These are phyloP conservation scores for Coemansia sp. DNA, from an alignment of 192 early-diverging fungal species.

Conservation along the genomic window DNA sequence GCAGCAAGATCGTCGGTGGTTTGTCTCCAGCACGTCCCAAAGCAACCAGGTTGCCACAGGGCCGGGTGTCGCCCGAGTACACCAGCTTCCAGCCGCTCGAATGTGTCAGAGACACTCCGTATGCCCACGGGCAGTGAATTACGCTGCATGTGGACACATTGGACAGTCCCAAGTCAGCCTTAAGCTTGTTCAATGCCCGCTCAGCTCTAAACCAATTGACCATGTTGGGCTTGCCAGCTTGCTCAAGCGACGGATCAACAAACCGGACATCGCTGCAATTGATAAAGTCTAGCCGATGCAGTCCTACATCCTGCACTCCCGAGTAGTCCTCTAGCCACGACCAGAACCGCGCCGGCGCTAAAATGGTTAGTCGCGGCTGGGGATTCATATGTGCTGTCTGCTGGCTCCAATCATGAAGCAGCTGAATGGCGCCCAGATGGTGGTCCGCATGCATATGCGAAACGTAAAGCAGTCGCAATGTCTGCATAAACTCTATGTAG, in stretches of 20 bases:
- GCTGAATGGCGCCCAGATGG: conserved; percentile 77
- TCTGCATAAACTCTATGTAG: conserved; percentile 54
- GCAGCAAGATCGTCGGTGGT: conserved; percentile 70
- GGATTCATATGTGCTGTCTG: conserved; percentile 33
- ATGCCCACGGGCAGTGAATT: conserved; percentile 80
- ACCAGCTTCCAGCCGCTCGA: conserved; percentile 72
- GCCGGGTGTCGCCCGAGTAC: conserved; percentile 94
- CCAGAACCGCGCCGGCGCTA: conserved; percentile 52
- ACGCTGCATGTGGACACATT: conserved; percentile 68
- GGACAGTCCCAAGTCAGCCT: conserved; percentile 52
- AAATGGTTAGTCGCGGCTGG: conserved; percentile 35
- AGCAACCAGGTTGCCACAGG: conserved; percentile 67
- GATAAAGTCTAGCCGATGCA: conserved; percentile 45
- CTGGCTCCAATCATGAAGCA: conserved; percentile 71
- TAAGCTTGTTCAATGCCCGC: conserved; percentile 2
- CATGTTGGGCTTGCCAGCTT: not conserved
- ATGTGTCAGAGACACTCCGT: conserved; percentile 72
- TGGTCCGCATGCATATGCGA: conserved; percentile 99
- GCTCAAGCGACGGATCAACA: not conserved
- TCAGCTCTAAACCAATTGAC: not conserved
- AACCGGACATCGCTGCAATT: conserved; percentile 35
- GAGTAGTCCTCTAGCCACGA: conserved; percentile 49
- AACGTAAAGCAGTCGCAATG: conserved; percentile 75
- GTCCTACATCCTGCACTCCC: conserved; percentile 48
- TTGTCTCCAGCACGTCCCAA: conserved; percentile 60